Conservation (phyloP, 2,329 filamentous ascomycete genomes). For the Arthroderma uncinatum region DNA sequence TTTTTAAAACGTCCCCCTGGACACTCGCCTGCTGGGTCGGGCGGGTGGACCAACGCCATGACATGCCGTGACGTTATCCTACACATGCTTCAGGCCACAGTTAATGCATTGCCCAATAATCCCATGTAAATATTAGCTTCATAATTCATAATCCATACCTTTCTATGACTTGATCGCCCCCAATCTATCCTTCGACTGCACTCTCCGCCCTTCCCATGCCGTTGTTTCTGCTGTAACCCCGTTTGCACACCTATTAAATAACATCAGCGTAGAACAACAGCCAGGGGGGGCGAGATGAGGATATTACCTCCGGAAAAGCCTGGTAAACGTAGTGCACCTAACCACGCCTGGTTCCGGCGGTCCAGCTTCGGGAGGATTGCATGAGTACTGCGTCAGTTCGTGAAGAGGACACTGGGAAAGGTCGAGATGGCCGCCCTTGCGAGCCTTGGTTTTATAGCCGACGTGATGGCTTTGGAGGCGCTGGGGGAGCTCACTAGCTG, state of each 20-base stretch:
- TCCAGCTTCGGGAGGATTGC: constrained; percentile 41
- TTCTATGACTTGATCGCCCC: neutral
- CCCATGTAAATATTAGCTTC: neutral
- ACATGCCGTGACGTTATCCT: neutral
- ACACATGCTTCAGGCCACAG: neutral
- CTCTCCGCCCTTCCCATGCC: constrained; percentile 38
- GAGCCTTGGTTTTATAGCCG: constrained; percentile 40
- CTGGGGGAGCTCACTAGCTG: constrained; percentile 40
- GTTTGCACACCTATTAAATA: constrained; percentile 34
- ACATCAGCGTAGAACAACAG: constrained; percentile 9
- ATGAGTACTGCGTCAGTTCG: constrained; percentile 53
- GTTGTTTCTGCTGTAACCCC: constrained; percentile 53
- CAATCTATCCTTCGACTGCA: neutral
- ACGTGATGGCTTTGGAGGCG: constrained; percentile 38
- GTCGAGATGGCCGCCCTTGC: constrained; percentile 42
- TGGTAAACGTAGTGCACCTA: constrained; percentile 46
- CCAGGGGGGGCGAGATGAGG: constrained; percentile 20
- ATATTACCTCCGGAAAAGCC: constrained; percentile 46
- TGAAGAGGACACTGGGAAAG: constrained; percentile 46
- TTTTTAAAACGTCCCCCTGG: neutral
- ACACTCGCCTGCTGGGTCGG: neutral
- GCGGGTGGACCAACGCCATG: neutral
- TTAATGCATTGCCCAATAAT: neutral
- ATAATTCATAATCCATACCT: neutral
- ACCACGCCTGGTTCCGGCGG: constrained; percentile 35